Conservation (phyloP, 371 early-diverging fungal species). For the Mucor lusitanicus region DNA sequence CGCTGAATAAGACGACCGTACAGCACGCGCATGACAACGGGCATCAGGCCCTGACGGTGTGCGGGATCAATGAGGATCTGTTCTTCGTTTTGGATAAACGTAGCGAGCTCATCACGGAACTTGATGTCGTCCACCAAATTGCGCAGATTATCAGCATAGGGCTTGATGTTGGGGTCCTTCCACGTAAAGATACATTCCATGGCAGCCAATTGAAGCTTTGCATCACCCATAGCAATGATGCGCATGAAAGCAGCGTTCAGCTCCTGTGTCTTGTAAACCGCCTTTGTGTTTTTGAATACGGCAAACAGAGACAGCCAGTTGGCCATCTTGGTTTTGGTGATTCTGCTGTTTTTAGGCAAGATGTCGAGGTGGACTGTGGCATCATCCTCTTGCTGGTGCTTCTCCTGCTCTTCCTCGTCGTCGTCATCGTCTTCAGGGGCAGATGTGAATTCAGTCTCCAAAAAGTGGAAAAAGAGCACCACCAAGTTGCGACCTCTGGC, state of each 20-base stretch:
- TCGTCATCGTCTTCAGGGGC: slow-evolving; percentile 39
- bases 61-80: slow-evolving; percentile 59
- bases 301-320: slow-evolving; percentile 77
- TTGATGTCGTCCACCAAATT: slow-evolving; percentile 80
- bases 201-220: slow-evolving; percentile 74
- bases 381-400: no score
- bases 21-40: slow-evolving; percentile 79
- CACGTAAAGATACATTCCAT: slow-evolving; percentile 84
- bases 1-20: slow-evolving; percentile 88
- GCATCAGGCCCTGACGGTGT: slow-evolving; percentile 72
- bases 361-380: slow-evolving; percentile 28
- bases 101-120: slow-evolving; percentile 87
- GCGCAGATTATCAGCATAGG: slow-evolving; percentile 76
- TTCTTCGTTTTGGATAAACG: slow-evolving; percentile 66
- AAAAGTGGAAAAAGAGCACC: slow-evolving; percentile 74
- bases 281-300: slow-evolving; percentile 69
- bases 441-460: slow-evolving; percentile 60
- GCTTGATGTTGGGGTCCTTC: slow-evolving; percentile 66
- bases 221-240: slow-evolving; percentile 81
- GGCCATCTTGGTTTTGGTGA: slow-evolving; percentile 52
- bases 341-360: slow-evolving; percentile 43
- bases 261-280: slow-evolving; percentile 49
- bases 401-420: slow-evolving; percentile 27
- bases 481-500: slow-evolving; percentile 70
- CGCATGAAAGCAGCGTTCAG: slow-evolving; percentile 68